Evolutionary conservation across 192 early-diverging fungal genomes (phyloP), one percentile per base, ranked within the genome.

Genomic region (Chytriomyces confervae): DNA sequence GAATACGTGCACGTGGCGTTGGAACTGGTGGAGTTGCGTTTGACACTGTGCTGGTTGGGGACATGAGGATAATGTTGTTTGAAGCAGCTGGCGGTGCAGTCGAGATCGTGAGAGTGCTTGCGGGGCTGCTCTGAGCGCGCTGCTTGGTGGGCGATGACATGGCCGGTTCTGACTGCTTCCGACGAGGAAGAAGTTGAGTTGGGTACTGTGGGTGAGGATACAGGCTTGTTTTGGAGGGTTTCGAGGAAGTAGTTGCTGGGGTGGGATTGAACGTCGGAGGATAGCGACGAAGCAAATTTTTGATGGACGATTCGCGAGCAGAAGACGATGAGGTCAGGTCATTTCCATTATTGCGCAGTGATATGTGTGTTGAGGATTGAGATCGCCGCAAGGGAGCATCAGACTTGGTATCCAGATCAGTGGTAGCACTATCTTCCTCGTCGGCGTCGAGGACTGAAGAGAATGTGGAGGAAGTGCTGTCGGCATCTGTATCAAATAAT

Each of bases 151-250:
- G 13, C 0, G 69, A 11, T 48, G 18, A 9, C 50, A 23, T 8
- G 45, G 69, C 27, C 57, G 69, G 8, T 48, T 20, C 24, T 9
- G 50, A 57, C 23, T 72, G 50, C 50, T 57, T 72, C 9, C 36
- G 16, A 27, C 69, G 69, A 8, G 69, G 69, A n/a, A 72, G 69
- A 3, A 72, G 69, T 7, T 72, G 69, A 13, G 69, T 72, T 6
- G 69, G 69, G 57, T 72, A 72, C 48, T 72, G 69, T 27, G 69
- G 69, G 20, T 72, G 47, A 16, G 69, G 69, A 27, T 72, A 72
- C 24, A 72, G 47, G 63, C 18, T 16, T 16, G 13, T 18, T 29
- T 47, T 13, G 62, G 23, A 16, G 62, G 62, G 10, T 20, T 68
- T 20, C n/a, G 29, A 20, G 27, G 43, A 11, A 57, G 7, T 20